These are phyloP conservation scores for Daldinia vernicosa DNA, from an alignment of 495 filamentous ascomycete genomes.

Conservation along the genomic window DNA sequence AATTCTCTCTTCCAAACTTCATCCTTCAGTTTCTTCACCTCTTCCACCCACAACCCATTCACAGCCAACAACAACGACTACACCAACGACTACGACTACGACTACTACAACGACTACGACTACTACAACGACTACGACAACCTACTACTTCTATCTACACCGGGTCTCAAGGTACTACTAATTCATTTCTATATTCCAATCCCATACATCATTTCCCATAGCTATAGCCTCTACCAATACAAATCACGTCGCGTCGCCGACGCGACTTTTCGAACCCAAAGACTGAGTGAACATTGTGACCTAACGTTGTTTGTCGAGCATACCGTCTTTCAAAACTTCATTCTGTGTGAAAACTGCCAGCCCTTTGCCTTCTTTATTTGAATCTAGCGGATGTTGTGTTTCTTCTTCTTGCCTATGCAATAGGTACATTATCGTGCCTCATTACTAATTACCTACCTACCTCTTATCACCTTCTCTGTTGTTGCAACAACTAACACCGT, in stretches of 20 bases:
- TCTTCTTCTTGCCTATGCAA: background rate
- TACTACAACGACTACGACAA: too few relatives aligned
- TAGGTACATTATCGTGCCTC: background rate
- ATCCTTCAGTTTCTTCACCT: background rate
- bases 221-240: background rate
- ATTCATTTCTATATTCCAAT: background rate
- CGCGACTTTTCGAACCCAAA: background rate
- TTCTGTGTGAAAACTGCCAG: too few relatives aligned
- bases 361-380: too few relatives aligned
- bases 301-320: background rate
- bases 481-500: background rate
- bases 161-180: background rate
- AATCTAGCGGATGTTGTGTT: too few relatives aligned
- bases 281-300: background rate
- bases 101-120: too few relatives aligned
- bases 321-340: background rate
- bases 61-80: too few relatives aligned
- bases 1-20: background rate
- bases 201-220: background rate
- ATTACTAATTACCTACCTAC: background rate
- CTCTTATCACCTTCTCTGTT: background rate
- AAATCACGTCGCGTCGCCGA: background rate
- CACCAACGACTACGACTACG: too few relatives aligned
- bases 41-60: background rate
- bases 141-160: background rate